Evolutionary conservation across 1,284 basidiomycete species (phyloP), one percentile per base, ranked within the genome.

Genomic region (Thelephora terrestris): DNA sequence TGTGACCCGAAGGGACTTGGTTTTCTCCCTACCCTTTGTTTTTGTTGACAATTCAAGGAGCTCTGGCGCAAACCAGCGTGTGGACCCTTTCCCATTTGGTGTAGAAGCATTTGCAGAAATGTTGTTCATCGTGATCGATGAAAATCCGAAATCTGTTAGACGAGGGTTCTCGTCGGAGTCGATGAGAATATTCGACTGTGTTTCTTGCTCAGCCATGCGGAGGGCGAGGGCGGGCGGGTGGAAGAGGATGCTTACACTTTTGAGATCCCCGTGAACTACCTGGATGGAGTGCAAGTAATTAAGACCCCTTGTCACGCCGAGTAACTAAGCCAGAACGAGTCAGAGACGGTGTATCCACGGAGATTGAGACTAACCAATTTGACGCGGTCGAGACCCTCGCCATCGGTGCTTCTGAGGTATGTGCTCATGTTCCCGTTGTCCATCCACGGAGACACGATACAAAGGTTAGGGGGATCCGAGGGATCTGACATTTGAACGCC

Each of bases 371-470:
- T 40, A 17, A 53, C 52, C 12, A 53, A 38, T n/a, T 48, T 36
- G 7, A 51, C 6, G 7, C 52, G 45, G 40, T 51, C 46, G n/a
- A 40, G 38, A 6, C 16, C 7, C 10, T 46, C 49, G n/a, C 32
- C 3, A 9, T 18, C 20, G n/a, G n/a, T n/a, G n/a, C n/a, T n/a
- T 17, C 38, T 48, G 4, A 53, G 29, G 45, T 48, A 51, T 3
- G 23, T 21, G 21, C 25, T 35, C 21, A 51, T 37, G 20, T 40
- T 49, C n/a, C 49, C 52, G 36, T 43, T 27, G 7, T 20, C 20
- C 52, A 53, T 51, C 52, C 50, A 51, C 16, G 17, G 27, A 16
- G 46, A 51, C 3, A 53, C 47, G 27, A 53, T 51, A 25, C 50
- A 53, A 3, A 42, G n/a, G 10, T 9, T 23, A 37, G 16, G 35